Evolutionary conservation across 495 filamentous ascomycete genomes (phyloP).

Genomic region (Podospora fimiseda): DNA sequence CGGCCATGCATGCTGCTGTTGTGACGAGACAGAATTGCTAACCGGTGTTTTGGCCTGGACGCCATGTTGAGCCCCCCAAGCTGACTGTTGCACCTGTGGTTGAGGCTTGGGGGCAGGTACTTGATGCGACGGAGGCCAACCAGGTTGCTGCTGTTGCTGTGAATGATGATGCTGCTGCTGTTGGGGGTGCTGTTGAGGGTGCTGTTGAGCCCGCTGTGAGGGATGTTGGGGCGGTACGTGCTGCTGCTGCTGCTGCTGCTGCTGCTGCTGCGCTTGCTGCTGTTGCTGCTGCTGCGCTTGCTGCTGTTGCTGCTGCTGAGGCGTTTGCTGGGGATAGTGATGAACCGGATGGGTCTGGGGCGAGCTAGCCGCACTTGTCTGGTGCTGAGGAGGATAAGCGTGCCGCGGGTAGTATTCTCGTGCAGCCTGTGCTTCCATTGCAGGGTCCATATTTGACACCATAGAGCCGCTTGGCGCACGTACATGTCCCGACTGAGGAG

Average conservation of each 20-base stretch:
- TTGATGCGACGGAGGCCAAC: slow-evolving; percentile 33
- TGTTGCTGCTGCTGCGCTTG: slow-evolving; percentile 21
- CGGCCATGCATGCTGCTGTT: slow-evolving; percentile 32
- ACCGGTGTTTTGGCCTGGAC: slow-evolving; percentile 34
- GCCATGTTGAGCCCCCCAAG: slow-evolving; percentile 41
- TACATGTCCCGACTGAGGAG: slow-evolving; percentile 35
- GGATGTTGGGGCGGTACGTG: slow-evolving; percentile 14
- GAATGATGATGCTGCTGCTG: slow-evolving; percentile 17
- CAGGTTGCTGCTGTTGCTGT: slow-evolving; percentile 18
- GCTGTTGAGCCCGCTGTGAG: slow-evolving; percentile 10
- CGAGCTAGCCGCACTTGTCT: slow-evolving; percentile 28
- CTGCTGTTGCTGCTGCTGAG: slow-evolving; percentile 19
- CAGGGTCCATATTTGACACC: slow-evolving; percentile 26
- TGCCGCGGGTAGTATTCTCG: slow-evolving; percentile 40
- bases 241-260: slow-evolving; percentile 19
- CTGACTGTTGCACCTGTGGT: slow-evolving; percentile 30
- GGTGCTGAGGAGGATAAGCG: slow-evolving; percentile 31
- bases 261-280: slow-evolving; percentile 10
- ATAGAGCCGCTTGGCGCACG: slow-evolving; percentile 30
- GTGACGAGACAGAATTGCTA: slow-evolving; percentile 32
- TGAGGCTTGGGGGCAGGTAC: slow-evolving; percentile 35
- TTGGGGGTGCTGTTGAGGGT: slow-evolving; percentile 15
- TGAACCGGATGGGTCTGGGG: slow-evolving; percentile 37
- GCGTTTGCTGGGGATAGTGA: slow-evolving; percentile 30
- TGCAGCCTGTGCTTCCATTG: slow-evolving; percentile 13